Base-by-base conservation (phyloP, 345 rosid species). In the Citrus mangshanensis region DNA sequence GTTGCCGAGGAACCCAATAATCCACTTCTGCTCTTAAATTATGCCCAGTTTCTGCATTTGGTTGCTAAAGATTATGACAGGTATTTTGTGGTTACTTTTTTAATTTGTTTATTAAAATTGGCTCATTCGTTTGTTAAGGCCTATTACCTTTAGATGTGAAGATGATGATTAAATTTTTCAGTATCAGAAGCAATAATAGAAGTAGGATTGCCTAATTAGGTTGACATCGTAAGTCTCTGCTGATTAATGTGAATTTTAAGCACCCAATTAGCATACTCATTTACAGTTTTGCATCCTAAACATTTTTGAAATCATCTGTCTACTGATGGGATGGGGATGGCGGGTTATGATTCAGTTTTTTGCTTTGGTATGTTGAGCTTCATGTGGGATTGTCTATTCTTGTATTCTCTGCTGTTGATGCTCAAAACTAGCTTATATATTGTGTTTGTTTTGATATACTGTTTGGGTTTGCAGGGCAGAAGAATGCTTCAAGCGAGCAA, bases 31-130 rank as follows among this genome's bases (percentile, higher is more conserved):
- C 86, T 92, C 4, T 74, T 84, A 21, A 95, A 93, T 82, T 95
- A 92, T 71, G 98, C 94, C 5, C 94, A 84, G 84, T 95, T 92
- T 73, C 94, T 91, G 68, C 82, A 71, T 89, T 84, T 84, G 7
- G 91, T 91, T 16, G 61, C 81, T 73, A 87, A 61, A 30, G 93
- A 90, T 80, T 81, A 87, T 73, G 89, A 89, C 84, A 89, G 97
- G 98, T 94, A 74, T 55, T 75, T 49, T 4, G 56, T 13, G 30
- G 24, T 54, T 5, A n/a, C 5, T 54, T 7, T 12, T 28, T 16
- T 32, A 18, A 37, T 55, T 14, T 34, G 12, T 77, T 14, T 3
- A 19, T 19, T 22, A 37, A 34, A 65, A 65, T 65, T 65, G 21
- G 46, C 9, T 34, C 38, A 9, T 35, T 66, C 16, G 9, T 34